Percentiles rank a stretch among this genome's conserved stretches.
phyloP scores from a whole-genome alignment of 305 asterid species.

The Fraxinus baroniana region DNA sequence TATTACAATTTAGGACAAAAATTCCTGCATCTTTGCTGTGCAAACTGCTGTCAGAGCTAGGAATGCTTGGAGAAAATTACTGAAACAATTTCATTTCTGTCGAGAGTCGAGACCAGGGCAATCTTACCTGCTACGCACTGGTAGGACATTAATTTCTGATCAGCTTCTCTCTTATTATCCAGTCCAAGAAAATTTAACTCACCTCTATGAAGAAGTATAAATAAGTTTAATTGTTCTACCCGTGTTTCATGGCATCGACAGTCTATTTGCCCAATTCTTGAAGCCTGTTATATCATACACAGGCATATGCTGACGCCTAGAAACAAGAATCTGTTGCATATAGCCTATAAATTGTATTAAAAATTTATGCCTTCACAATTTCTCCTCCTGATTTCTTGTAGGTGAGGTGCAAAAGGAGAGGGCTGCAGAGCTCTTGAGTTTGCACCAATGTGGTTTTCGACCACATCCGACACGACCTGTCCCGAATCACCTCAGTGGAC shows the following conservation, averaged over 20 bases:
- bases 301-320: not conserved
- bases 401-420: constrained; percentile 77
- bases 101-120: constrained; percentile 53
- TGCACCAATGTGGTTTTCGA: constrained; percentile 70
- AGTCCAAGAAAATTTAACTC: not conserved
- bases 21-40: not conserved
- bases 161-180: not conserved
- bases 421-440: constrained; percentile 70
- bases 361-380: not conserved
- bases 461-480: constrained; percentile 45
- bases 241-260: not conserved
- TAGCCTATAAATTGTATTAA: not conserved
- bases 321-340: not conserved
- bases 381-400: constrained; percentile 23
- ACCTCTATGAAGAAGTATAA: too few relatives aligned
- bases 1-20: not conserved
- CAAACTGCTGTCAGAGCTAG: constrained; percentile 63
- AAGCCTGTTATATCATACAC: not conserved
- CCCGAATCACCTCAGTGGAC: too few relatives aligned
- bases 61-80: constrained; percentile 93
- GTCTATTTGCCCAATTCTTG: not conserved
- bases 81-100: constrained; percentile 62
- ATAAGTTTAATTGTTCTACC: not conserved
- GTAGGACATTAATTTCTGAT: constrained; percentile 33
- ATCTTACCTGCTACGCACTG: constrained; percentile 48